phyloP scores from a whole-genome alignment of 495 filamentous ascomycete genomes.

The Hyaloscypha bicolor region DNA sequence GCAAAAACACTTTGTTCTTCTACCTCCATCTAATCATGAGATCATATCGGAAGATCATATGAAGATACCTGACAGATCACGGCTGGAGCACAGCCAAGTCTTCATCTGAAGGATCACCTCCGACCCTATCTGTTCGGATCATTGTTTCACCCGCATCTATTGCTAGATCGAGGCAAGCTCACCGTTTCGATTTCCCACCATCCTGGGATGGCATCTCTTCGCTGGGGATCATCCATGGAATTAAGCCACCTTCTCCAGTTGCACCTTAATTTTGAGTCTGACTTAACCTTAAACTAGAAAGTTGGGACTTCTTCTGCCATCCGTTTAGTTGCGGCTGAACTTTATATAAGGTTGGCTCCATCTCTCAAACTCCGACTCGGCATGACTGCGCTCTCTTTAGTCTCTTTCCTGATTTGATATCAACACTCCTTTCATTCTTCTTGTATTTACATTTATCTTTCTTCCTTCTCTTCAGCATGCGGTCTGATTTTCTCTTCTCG shows the following conservation, averaged over 20 bases:
- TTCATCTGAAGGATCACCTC: conserved; percentile 4
- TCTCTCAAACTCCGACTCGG: background rate
- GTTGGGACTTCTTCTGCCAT: background rate
- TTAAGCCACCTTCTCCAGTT: background rate
- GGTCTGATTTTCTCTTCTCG: conserved; percentile 21
- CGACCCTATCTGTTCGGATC: conserved; percentile 7
- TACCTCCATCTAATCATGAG: too few relatives aligned
- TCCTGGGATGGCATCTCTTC: background rate
- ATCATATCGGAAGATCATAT: conserved; percentile 10
- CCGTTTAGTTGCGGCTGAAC: background rate
- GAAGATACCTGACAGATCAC: background rate
- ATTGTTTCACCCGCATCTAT: conserved; percentile 11
- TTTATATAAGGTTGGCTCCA: background rate
- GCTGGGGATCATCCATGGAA: conserved; percentile 4
- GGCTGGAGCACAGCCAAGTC: background rate
- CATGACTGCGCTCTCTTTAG: conserved; percentile 13
- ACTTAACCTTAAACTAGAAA: background rate
- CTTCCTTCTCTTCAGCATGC: conserved; percentile 21
- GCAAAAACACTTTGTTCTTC: too few relatives aligned
- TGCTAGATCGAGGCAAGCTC: background rate
- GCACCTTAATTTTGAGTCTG: background rate
- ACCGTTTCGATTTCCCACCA: background rate
- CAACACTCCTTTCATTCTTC: conserved; percentile 18
- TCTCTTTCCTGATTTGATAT: conserved; percentile 25
- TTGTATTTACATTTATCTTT: conserved; percentile 1